A percentile compares a stretch with the other conserved stretches of the same genome.
phyloP scores from a whole-genome alignment of 108 stramenopile species.

The Hondaea fermentalgiana region DNA sequence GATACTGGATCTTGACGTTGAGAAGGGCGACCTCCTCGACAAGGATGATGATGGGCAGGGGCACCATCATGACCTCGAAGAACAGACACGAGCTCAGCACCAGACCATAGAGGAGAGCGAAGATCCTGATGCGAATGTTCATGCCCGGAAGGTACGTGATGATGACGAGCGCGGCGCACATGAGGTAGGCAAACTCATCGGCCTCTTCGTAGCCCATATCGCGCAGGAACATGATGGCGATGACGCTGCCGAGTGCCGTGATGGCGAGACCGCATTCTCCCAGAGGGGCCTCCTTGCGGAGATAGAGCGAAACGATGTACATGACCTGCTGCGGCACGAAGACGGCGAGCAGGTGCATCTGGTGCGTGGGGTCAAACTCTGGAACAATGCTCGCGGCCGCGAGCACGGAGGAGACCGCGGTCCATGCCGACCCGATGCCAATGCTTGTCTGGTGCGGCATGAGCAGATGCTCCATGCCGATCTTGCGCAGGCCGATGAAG shows the following conservation, averaged over 20 bases:
- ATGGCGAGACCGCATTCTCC: neutral
- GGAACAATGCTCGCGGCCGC: neutral
- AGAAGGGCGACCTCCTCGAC: neutral
- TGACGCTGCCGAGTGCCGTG: neutral
- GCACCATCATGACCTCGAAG: neutral
- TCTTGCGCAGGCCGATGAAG: neutral
- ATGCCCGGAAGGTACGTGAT: neutral
- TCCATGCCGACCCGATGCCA: neutral
- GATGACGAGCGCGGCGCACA: neutral
- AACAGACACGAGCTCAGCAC: neutral
- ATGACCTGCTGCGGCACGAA: neutral
- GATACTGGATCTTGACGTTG: neutral
- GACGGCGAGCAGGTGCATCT: neutral
- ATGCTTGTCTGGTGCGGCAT: constrained; percentile 15
- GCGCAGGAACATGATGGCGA: neutral
- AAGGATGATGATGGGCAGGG: neutral
- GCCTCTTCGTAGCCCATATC: neutral
- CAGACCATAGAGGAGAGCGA: neutral
- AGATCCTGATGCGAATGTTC: neutral
- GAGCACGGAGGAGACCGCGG: neutral
- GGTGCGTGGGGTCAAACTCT: neutral
- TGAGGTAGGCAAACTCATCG: neutral
- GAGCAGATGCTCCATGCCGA: neutral
- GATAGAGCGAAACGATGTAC: neutral
- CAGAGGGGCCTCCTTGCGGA: neutral